Evolutionary conservation across 2,329 filamentous ascomycete species (phyloP), one percentile per base, ranked within the genome.

Genomic region (Pestalotiopsis sp.): DNA sequence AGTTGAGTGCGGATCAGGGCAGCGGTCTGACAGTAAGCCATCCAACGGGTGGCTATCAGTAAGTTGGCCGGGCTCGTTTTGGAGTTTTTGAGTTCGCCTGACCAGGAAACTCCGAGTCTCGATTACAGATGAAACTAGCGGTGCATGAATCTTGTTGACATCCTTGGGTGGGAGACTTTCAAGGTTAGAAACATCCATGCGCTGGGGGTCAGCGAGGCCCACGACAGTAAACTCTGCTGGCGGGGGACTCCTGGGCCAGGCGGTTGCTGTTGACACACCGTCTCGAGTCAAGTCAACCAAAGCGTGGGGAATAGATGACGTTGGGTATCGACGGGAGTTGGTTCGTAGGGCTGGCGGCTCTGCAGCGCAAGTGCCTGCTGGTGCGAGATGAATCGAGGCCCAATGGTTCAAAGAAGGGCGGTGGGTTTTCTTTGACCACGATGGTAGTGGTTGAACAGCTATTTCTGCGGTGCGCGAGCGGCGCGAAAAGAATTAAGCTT

Each of bases 181-280:
- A 39, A 62, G 31, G 59, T 39, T 39, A 62, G 59, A 62, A 62
- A 62, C 59, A 62, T 38, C 17, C 31, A 62, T 62, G 59, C 59
- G 31, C 36, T 20, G 36, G 59, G 45, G 27, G 25, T 62, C 31
- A 20, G 59, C 36, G 27, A 36, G 59, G 31, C 36, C 27, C 27
- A 36, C 59, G 59, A 62, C 59, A n/a, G 59, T 62, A 39, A 62
- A 62, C 59, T 62, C 17, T 62, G 31, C 27, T 62, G 17, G 59
- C 59, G 13, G 25, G 31, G 36, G 36, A 23, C 17, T 52, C 14
- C 17, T 52, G 17, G 17, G 9, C 17, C n/a, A 52, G 45, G 45
- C 45, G 45, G 45, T 52, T 20, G 20, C 17, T 52, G n/a, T n/a
- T n/a, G 20, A 20, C 45, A 52, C 45, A 9, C 14, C 7, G 45